Evolutionary conservation across 1,284 basidiomycete species (phyloP), one percentile per base, ranked within the genome.

Genomic region (Testicularia cyperi): DNA sequence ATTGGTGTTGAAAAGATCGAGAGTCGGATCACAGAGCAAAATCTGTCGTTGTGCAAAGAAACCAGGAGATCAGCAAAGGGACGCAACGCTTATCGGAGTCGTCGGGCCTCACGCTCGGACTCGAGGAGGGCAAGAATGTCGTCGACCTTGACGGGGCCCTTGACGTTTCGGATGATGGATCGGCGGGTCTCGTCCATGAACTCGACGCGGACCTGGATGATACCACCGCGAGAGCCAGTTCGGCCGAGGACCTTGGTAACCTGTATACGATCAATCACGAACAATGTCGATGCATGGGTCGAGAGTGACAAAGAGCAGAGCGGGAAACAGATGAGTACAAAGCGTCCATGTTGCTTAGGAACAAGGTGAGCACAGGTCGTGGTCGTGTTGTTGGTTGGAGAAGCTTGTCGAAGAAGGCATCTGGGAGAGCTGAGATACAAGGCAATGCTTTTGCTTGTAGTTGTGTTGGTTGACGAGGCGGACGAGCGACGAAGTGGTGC

Each of bases 201-300:
- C 80, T 98, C 94, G 72, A 99, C 95, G 71, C 94, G 91, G 80
- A 97, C 92, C 83, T 98, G 95, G 68, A 92, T 98, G 74, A 99
- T 92, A 83, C 92, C 92, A 82, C 95, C 95, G 80, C 95, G 90
- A 75, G 94, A 97, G 68, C 95, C 95, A 78, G 95, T 99, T 77
- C 95, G 87, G 79, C 95, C 95, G 77, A 98, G 87, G 79, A 97
- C 91, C 90, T 95, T 74, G 44, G 65, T 70, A 52, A 77, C 75
- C 70, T 75, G 64, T 53, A 44, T 20, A 6, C 15, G n/a, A n/a
- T n/a, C n/a, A n/a, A n/a, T n/a, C n/a, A n/a, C n/a, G n/a, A n/a
- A n/a, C n/a, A n/a, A n/a, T n/a, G n/a, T n/a, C n/a, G n/a, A n/a
- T n/a, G n/a, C n/a, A n/a, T n/a, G n/a, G 7, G n/a, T 12, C 8